Conservation (phyloP, 2,329 filamentous ascomycete species). For the Penicillium occitanis region DNA sequence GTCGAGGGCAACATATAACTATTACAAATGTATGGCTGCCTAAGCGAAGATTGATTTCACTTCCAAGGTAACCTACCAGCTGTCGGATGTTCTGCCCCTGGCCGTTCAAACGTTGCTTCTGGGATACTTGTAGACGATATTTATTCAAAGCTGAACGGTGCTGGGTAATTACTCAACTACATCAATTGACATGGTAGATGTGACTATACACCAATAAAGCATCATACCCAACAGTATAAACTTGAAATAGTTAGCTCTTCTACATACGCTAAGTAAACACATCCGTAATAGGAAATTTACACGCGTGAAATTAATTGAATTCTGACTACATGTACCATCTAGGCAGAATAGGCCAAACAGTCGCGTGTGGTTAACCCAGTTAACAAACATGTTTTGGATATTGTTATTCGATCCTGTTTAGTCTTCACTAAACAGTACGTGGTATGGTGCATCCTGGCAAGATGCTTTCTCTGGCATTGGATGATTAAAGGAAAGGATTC, state of each 20-base stretch:
- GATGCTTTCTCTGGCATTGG: neutral
- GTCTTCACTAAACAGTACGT: neutral
- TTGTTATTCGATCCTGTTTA: neutral
- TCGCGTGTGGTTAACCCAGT: neutral
- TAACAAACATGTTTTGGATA: neutral
- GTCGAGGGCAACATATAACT: too few species aligned
- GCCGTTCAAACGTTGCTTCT: too few species aligned
- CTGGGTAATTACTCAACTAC: too few species aligned
- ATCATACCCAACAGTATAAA: neutral
- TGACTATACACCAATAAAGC: neutral
- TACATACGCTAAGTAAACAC: neutral
- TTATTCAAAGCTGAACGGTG: too few species aligned
- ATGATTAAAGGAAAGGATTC: neutral
- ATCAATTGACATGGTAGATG: too few species aligned
- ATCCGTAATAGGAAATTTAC: neutral
- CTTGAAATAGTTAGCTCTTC: neutral
- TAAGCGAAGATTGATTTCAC: too few species aligned
- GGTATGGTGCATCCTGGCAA: neutral
- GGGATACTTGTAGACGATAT: too few species aligned
- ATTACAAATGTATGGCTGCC: too few species aligned
- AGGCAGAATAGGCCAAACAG: neutral
- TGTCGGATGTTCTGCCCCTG: too few species aligned
- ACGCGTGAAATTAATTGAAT: neutral
- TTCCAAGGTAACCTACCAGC: too few species aligned
- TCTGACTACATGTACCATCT: neutral